Conservation (phyloP, 768 basidiomycete species). For the Asterophora parasitica region DNA sequence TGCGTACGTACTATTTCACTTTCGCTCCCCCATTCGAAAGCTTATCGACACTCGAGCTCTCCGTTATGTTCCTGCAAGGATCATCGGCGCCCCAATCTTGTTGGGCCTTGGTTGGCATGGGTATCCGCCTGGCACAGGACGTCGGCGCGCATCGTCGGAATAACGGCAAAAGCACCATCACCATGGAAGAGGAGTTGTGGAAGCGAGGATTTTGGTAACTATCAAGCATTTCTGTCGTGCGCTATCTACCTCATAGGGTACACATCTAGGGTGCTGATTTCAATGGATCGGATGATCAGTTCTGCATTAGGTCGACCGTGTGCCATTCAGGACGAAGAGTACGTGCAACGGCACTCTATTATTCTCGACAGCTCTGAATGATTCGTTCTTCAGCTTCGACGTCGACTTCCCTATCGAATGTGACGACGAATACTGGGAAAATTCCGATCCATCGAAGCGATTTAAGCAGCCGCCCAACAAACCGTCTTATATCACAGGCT, state of each 20-base stretch:
- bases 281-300: constrained; percentile 48
- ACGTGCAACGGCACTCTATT: constrained; percentile 10
- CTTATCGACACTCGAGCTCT: constrained; percentile 34
- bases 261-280: constrained; percentile 50
- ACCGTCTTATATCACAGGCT: constrained; percentile 52
- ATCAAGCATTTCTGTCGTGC: constrained; percentile 7
- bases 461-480: constrained; percentile 69
- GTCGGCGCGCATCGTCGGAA: constrained; percentile 65
- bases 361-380: constrained; percentile 1
- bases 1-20: constrained; percentile 31
- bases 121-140: constrained; percentile 72
- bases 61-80: constrained; percentile 49
- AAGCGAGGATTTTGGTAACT: constrained; percentile 63
- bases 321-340: constrained; percentile 80
- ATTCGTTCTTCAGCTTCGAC: constrained; percentile 55
- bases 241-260: not conserved
- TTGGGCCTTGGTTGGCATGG: constrained; percentile 70
- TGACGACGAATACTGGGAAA: constrained; percentile 74
- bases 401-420: constrained; percentile 63
- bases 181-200: constrained; percentile 67
- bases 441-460: constrained; percentile 47
- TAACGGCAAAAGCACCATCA: constrained; percentile 26
- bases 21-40: not conserved
- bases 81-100: constrained; percentile 57
- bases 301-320: constrained; percentile 65